These are phyloP conservation scores for Zostera marina DNA, from an alignment of 116 monocot genomes.

Conservation along the genomic window DNA sequence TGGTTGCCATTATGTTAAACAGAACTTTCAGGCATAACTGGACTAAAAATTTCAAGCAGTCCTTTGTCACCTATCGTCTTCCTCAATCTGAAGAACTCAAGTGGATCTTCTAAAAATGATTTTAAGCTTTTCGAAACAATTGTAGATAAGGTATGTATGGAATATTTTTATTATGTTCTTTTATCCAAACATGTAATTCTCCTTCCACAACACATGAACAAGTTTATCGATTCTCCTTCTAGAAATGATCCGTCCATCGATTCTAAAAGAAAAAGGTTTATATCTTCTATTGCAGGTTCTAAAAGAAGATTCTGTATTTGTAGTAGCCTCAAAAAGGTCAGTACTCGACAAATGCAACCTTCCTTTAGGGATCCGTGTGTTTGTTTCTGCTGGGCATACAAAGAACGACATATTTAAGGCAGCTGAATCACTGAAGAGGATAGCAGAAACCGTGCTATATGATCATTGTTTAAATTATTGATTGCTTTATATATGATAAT, in stretches of 20 bases:
- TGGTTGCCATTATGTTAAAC: conserved; percentile 4
- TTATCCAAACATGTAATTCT: neutral
- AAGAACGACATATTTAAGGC: conserved; percentile 32
- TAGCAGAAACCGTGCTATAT: conserved; percentile 28
- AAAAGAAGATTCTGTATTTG: conserved; percentile 50
- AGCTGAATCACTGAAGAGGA: conserved; percentile 34
- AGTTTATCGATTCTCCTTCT: too few species aligned
- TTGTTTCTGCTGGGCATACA: conserved; percentile 49
- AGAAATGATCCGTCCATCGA: too few species aligned
- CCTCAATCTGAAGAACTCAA: conserved; percentile 69
- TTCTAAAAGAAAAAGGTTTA: neutral
- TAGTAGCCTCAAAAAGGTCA: conserved; percentile 46
- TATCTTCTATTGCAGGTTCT: conserved; percentile 21
- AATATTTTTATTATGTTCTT: neutral
- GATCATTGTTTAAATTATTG: neutral
- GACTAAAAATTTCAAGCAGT: conserved; percentile 51
- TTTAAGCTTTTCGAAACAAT: conserved; percentile 60
- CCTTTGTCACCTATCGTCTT: conserved; percentile 64
- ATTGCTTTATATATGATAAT: neutral
- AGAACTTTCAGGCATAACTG: conserved; percentile 55
- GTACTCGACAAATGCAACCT: conserved; percentile 51
- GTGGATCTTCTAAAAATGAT: conserved; percentile 49
- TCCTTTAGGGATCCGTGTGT: conserved; percentile 48
- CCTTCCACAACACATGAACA: too few species aligned
- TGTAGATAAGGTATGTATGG: conserved; percentile 37